Base-by-base conservation (phyloP, 306 rosid species). In the Quercus bicolor region DNA sequence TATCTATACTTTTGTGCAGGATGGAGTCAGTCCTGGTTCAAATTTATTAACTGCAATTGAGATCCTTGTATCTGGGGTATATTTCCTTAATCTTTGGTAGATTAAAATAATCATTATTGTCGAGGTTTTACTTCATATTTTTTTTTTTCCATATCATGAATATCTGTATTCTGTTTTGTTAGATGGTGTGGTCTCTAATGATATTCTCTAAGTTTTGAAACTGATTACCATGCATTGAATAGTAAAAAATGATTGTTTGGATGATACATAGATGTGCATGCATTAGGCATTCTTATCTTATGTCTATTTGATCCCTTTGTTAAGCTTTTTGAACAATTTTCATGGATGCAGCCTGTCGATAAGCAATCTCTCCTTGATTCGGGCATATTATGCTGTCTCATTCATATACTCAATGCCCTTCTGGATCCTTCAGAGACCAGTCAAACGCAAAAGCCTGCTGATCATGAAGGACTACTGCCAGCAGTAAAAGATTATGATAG, bases 291-390 rank as follows among this genome's bases (percentile, higher is more conserved):
- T 61, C 56, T 61, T 33, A 24, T 37, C 29, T 64, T 18, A 56
- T 56, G 31, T 31, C 31, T 29, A 28, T 64, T 2, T 19, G 0
- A 18, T 66, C 18, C 33, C 23, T 59, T 59, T 59, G 16, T 60
- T 60, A 60, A 66, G 21, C 8, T 19, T 33, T 66, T 66, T 18
- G 9, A 4, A 9, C 18, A 66, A 33, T 20, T 66, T 66, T 66
- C 4, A 19, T 66, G 13, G 5, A 82, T 86, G 88, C 96, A 96
- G 99, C 98, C 98, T 70, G 84, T 91, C 73, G 99, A 93, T 89
- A 96, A 96, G 79, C 97, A 93, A 86, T 96, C 97, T 82, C 94
- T 96, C 84, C 99, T 96, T 51, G 99, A 93, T 88, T 96, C 99
- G 71, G 99, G 99, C 72, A 93, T 96, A 84, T 91, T 96, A 69